Conservation (phyloP, 2,329 filamentous ascomycete species). For the Claviceps citrina region DNA sequence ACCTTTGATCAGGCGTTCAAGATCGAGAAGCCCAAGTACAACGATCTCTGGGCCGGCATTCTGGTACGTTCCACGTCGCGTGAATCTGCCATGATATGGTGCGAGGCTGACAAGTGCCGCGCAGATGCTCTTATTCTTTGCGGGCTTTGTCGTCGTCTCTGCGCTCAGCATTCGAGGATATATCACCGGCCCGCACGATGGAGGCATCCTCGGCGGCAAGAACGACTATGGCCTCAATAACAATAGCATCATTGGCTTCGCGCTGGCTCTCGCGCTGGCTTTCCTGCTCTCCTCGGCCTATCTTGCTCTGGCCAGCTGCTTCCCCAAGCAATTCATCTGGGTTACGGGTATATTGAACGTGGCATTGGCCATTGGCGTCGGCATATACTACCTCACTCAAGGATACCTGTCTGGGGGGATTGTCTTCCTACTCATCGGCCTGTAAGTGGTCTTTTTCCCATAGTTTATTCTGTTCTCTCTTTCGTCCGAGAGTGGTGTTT, state of each 20-base stretch:
- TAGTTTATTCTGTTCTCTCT: background rate
- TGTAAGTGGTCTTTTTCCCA: slow-evolving; percentile 1
- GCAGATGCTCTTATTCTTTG: slow-evolving; percentile 53
- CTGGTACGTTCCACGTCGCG: slow-evolving; percentile 35
- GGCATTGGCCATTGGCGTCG: slow-evolving; percentile 67
- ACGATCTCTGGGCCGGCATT: slow-evolving; percentile 79
- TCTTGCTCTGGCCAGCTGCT: slow-evolving; percentile 56
- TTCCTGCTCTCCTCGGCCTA: slow-evolving; percentile 64
- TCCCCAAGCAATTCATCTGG: slow-evolving; percentile 88
- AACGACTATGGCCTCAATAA: slow-evolving; percentile 58
- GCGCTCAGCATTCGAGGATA: slow-evolving; percentile 65
- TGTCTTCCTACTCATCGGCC: slow-evolving; percentile 61
- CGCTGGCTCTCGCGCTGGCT: slow-evolving; percentile 59
- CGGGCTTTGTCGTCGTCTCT: slow-evolving; percentile 63
- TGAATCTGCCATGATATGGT: background rate
- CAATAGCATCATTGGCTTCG: slow-evolving; percentile 76
- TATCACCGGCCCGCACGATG: slow-evolving; percentile 43
- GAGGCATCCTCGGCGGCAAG: slow-evolving; percentile 54
- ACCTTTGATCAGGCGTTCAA: slow-evolving; percentile 71
- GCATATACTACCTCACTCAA: slow-evolving; percentile 67
- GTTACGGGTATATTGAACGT: slow-evolving; percentile 82
- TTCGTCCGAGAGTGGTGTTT: background rate
- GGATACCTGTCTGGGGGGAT: slow-evolving; percentile 74
- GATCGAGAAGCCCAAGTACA: slow-evolving; percentile 69
- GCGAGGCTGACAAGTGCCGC: background rate